phyloP scores from a whole-genome alignment of 352 stramenopile species.

The Albugo laibachii region DNA sequence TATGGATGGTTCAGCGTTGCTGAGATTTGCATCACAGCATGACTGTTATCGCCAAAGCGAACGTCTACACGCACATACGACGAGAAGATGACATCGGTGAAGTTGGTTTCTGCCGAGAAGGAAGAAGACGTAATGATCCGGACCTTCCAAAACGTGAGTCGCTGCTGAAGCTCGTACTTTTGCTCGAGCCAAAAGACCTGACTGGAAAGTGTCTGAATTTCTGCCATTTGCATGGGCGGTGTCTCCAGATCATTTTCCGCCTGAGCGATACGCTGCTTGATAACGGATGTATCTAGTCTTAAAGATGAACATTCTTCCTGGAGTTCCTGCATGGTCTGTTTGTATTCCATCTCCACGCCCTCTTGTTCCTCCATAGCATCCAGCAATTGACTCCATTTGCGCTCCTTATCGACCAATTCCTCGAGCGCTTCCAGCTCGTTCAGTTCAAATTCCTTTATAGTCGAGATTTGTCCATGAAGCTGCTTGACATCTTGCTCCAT shows the following conservation, averaged over 20 bases:
- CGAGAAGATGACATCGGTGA: neutral
- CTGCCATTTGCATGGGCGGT: conserved; percentile 5
- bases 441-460: conserved; percentile 18
- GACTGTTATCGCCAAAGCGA: too few relatives aligned
- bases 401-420: conserved; percentile 48
- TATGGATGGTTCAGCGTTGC: too few relatives aligned
- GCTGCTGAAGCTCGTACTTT: conserved; percentile 29
- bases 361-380: conserved; percentile 71
- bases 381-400: conserved; percentile 38
- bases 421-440: conserved; percentile 32
- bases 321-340: conserved; percentile 24
- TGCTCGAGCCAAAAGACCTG: conserved; percentile 28
- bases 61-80: too few relatives aligned
- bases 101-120: conserved; percentile 12
- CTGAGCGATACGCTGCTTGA: conserved; percentile 35
- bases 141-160: conserved; percentile 25
- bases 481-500: conserved; percentile 23
- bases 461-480: conserved; percentile 18
- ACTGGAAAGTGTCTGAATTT: conserved; percentile 18
- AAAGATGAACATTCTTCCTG: conserved; percentile 38
- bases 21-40: too few relatives aligned
- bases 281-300: conserved; percentile 38
- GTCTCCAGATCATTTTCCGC: conserved; percentile 16
- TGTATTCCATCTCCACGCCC: conserved; percentile 34
- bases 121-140: conserved; percentile 19